Percentiles rank a stretch among this genome's conserved stretches.
These are phyloP conservation scores for Sphagnum fallax DNA, from an alignment of 228 moss, liverwort and hornwort species.

Conservation along the genomic window DNA sequence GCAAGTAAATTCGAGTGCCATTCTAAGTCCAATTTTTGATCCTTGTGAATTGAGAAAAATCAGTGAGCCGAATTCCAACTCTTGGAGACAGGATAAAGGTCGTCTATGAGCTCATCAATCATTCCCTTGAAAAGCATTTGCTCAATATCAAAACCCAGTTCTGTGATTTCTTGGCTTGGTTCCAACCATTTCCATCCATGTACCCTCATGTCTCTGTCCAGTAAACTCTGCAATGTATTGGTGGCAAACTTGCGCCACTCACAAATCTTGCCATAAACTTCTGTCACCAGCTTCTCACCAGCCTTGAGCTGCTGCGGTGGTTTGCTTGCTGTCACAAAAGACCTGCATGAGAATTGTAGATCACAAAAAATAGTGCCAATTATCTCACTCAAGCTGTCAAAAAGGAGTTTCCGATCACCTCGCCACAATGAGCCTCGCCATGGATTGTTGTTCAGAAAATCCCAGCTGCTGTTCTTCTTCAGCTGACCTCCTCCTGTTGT, in stretches of 20 bases:
- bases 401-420: constrained; percentile 32
- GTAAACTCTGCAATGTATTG: constrained; percentile 5
- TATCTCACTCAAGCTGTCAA: constrained; percentile 26
- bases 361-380: neutral
- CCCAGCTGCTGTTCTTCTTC: constrained; percentile 24
- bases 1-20: too few relatives aligned
- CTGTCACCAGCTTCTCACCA: constrained; percentile 28
- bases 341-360: neutral
- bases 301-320: constrained; percentile 11
- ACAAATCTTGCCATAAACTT: constrained; percentile 27
- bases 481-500: constrained; percentile 1
- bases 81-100: constrained; percentile 2
- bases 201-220: constrained; percentile 22
- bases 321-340: constrained; percentile 1
- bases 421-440: constrained; percentile 11
- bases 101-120: constrained; percentile 31
- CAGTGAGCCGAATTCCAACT: too few relatives aligned
- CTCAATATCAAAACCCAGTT: constrained; percentile 27
- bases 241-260: constrained; percentile 32
- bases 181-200: constrained; percentile 13
- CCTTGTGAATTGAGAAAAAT: too few relatives aligned
- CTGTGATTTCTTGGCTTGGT: constrained; percentile 14
- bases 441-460: constrained; percentile 10
- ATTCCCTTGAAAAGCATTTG: constrained; percentile 22
- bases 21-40: too few relatives aligned